Percentiles rank a stretch among this genome's conserved stretches.
phyloP scores from a whole-genome alignment of 2,329 filamentous ascomycete species.

The Zelopaecilomyces penicillatus region DNA sequence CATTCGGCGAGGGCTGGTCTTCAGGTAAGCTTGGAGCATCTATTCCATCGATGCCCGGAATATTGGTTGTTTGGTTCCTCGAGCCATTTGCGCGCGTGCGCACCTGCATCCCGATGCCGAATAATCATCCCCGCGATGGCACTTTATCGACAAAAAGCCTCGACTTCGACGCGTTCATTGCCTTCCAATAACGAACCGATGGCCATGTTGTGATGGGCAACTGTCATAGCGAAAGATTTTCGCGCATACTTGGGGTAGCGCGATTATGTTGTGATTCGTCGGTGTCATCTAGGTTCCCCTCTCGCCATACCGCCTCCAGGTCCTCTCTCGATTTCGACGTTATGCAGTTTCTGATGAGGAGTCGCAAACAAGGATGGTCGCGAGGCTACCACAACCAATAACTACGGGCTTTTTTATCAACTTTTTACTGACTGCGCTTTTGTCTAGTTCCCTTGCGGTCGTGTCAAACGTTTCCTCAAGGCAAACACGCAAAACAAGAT shows the following conservation, averaged over 20 bases:
- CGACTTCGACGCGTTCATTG: conserved; percentile 3
- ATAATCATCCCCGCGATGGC: conserved; percentile 8
- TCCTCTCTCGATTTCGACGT: no score
- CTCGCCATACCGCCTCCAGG: no score
- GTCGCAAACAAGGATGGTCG: no score
- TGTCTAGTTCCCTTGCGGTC: conserved; percentile 88
- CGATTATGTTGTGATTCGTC: no score
- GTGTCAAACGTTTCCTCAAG: conserved; percentile 99
- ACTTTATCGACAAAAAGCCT: neutral
- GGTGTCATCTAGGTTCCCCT: no score
- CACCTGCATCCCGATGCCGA: conserved; percentile 7
- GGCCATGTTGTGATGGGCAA: no score
- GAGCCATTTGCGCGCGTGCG: conserved; percentile 10
- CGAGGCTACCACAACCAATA: no score
- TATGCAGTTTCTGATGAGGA: no score
- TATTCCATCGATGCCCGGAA: conserved; percentile 6
- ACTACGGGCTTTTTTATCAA: no score
- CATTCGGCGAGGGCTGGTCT: conserved; percentile 92
- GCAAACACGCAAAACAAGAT: conserved; percentile 99
- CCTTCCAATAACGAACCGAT: neutral
- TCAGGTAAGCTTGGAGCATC: conserved; percentile 59
- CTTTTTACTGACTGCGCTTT: neutral
- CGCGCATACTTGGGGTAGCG: no score
- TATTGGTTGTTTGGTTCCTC: no score
- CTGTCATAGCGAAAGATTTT: no score